Base-by-base conservation (phyloP, 148 eudicot species). In the Hydrangea macrophylla region DNA sequence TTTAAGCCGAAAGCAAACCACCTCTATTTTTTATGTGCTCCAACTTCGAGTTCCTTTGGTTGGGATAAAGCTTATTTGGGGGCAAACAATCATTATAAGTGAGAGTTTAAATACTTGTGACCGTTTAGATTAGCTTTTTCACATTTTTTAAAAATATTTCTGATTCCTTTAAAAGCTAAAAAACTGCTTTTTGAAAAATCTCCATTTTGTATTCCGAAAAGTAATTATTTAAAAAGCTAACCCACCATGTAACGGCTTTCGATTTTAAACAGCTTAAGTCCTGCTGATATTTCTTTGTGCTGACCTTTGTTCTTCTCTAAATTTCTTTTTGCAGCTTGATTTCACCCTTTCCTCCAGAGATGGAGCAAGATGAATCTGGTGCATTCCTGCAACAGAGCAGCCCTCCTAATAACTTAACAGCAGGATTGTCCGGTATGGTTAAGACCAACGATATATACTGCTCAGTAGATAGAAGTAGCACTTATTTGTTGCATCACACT, bases 281-380 rank as follows among this genome's bases (percentile, higher is more conserved):
- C 40, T 44, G 55, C 44, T 45, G 5, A 8, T 9, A 33, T 58
- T 53, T 26, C 60, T 51, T 13, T 36, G 54, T 23, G 17, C 4
- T 55, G 3, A 20, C 53, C 53, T 48, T 3, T 48, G 23, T 15
- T 36, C 24, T n/a, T 7, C 64, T 67, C 55, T n/a, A 48, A 50
- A 58, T 30, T 1, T 31, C 20, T 18, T 36, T 55, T 73, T 64
- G 70, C 83, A 88, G 92, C 69, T 79, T 77, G 59, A 62, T 45
- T 73, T 76, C 62, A 57, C 54, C 60, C 20, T 50, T 78, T 40
- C 65, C 77, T 65, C 62, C 64, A 55, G 87, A 80, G 71, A 25
- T 75, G 77, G 83, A 78, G 30, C 84, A 68, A 69, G 78, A 73
- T 24, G 82, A 80, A 73, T 7, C 64, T 69, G 62, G 73, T 70